These are phyloP conservation scores for Arabidopsis arenosa DNA, from an alignment of 345 rosid genomes.

Conservation along the genomic window DNA sequence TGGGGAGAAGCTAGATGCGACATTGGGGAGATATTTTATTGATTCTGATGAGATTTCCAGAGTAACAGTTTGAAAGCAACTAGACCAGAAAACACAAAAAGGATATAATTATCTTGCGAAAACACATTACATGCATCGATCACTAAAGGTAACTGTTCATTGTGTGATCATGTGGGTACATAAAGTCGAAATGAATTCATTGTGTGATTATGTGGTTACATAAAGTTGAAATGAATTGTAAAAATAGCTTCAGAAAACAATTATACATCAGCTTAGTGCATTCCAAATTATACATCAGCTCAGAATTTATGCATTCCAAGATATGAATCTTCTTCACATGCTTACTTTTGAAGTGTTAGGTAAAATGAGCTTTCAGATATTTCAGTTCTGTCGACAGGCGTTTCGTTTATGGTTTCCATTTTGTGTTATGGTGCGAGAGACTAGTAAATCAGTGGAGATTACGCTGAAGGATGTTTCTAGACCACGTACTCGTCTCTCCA, in stretches of 20 bases:
- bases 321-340: constrained; percentile 22
- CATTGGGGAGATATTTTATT: constrained; percentile 55
- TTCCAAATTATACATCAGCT: constrained; percentile 13
- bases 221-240: too few relatives aligned
- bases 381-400: constrained; percentile 34
- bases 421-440: constrained; percentile 38
- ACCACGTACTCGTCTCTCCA: constrained; percentile 83
- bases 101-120: background rate
- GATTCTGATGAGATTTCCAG: constrained; percentile 3
- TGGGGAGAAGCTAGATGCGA: constrained; percentile 85
- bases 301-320: constrained; percentile 6
- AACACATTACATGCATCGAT: background rate
- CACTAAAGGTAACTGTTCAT: background rate
- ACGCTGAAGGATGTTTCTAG: constrained; percentile 90
- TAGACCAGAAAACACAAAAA: background rate
- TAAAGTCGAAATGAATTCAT: too few relatives aligned
- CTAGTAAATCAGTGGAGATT: constrained; percentile 70
- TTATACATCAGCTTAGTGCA: constrained; percentile 20
- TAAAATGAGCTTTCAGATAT: background rate
- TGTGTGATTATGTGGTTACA: too few relatives aligned
- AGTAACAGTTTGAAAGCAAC: constrained; percentile 23
- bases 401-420: constrained; percentile 34
- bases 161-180: too few relatives aligned
- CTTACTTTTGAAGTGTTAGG: constrained; percentile 16
- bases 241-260: too few relatives aligned